These are phyloP conservation scores for Closterium sp. DNA, from an alignment of 139 green algal genomes.

Conservation along the genomic window DNA sequence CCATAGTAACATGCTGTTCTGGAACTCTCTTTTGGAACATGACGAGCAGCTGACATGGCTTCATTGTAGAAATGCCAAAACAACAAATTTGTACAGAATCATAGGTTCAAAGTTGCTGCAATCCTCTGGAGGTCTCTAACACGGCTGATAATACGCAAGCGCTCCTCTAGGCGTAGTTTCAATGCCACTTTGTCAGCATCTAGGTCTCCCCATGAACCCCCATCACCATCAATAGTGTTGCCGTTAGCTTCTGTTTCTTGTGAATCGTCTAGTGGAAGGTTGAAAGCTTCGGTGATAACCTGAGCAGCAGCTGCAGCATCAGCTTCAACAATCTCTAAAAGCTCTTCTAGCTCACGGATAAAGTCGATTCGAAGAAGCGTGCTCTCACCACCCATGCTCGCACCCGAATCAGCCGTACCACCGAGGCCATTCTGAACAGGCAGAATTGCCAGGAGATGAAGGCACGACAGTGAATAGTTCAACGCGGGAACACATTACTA, in stretches of 20 bases:
- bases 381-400: background rate
- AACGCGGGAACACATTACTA: background rate
- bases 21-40: no score
- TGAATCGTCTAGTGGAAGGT: background rate
- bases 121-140: background rate
- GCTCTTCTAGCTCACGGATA: background rate
- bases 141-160: background rate
- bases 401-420: background rate
- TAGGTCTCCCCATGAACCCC: background rate
- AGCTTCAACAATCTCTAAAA: background rate
- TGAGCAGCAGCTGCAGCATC: background rate
- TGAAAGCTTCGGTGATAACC: background rate
- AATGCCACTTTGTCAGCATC: background rate
- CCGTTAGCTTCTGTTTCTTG: background rate
- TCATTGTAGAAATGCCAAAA: no score
- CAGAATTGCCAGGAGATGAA: background rate
- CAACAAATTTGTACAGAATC: no score
- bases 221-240: background rate
- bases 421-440: background rate
- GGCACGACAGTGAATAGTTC: background rate
- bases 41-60: no score
- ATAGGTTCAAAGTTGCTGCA: background rate
- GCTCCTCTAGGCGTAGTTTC: background rate
- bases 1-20: no score
- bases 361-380: background rate